These are phyloP conservation scores for Mycena olivaceomarginata DNA, from an alignment of 768 basidiomycete species.

Conservation along the genomic window DNA sequence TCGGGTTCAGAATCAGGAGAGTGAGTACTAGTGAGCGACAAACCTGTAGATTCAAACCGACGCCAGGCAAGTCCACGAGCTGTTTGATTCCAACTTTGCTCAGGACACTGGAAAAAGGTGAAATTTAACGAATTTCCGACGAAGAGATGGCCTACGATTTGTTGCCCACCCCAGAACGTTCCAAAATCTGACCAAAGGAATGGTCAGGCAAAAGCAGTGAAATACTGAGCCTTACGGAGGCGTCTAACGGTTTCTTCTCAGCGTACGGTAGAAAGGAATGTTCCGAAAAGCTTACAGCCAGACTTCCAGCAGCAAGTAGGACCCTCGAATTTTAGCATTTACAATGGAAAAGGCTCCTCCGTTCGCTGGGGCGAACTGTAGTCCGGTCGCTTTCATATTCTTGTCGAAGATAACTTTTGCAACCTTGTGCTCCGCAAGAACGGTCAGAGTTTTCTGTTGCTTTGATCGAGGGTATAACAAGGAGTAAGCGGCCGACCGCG, in stretches of 20 bases:
- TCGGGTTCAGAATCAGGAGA: too few species aligned
- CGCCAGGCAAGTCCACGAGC: constrained; percentile 61
- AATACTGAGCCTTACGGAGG: constrained; percentile 22
- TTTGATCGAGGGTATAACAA: constrained; percentile 35
- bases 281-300: constrained; percentile 24
- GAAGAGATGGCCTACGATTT: constrained; percentile 16
- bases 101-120: constrained; percentile 15
- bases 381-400: constrained; percentile 32
- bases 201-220: not conserved
- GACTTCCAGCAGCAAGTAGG: constrained; percentile 40
- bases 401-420: constrained; percentile 36
- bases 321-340: constrained; percentile 35
- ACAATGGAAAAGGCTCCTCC: constrained; percentile 22
- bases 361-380: constrained; percentile 34
- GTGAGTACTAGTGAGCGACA: not conserved
- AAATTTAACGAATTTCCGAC: not conserved
- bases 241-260: constrained; percentile 16
- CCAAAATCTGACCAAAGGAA: constrained; percentile 22
- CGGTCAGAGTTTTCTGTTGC: constrained; percentile 32
- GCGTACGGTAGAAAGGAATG: not conserved
- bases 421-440: constrained; percentile 37
- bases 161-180: constrained; percentile 39
- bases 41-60: constrained; percentile 61
- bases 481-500: constrained; percentile 38
- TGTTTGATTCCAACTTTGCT: constrained; percentile 51